These are phyloP conservation scores for Myxozyma mucilagina DNA, from an alignment of 805 yeast genomes.

Conservation along the genomic window DNA sequence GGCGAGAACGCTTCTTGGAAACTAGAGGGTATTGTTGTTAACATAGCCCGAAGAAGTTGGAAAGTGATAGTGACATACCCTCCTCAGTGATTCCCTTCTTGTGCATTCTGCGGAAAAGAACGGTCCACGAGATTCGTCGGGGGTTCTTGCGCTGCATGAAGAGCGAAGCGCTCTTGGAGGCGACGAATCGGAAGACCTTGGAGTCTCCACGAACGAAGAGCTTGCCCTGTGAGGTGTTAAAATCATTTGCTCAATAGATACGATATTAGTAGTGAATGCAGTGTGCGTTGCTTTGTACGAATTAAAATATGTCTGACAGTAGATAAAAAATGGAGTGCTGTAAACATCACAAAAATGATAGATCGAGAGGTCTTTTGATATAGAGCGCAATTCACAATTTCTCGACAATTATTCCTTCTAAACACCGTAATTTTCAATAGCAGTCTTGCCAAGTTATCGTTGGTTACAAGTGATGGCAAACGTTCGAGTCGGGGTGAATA, in stretches of 20 bases:
- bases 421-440: too few relatives aligned
- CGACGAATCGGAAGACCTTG: constrained; percentile 98
- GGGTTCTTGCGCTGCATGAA: constrained; percentile 99
- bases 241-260: background rate
- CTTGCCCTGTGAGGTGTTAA: constrained; percentile 57
- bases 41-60: background rate
- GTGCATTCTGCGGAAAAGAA: constrained; percentile 99
- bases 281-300: background rate
- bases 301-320: background rate
- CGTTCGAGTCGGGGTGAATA: too few relatives aligned
- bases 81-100: constrained; percentile 99
- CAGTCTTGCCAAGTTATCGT: too few relatives aligned
- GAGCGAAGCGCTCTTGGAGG: constrained; percentile 95
- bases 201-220: constrained; percentile 99
- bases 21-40: constrained; percentile 41
- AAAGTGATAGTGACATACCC: constrained; percentile 32
- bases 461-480: too few relatives aligned
- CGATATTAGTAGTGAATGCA: background rate
- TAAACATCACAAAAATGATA: background rate
- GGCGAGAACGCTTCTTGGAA: constrained; percentile 94
- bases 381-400: too few relatives aligned
- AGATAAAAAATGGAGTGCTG: background rate
- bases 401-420: too few relatives aligned
- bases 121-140: constrained; percentile 99
- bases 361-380: too few relatives aligned